These are phyloP conservation scores for Euphorbia pulcherrima DNA, from an alignment of 345 rosid genomes.

Conservation along the genomic window DNA sequence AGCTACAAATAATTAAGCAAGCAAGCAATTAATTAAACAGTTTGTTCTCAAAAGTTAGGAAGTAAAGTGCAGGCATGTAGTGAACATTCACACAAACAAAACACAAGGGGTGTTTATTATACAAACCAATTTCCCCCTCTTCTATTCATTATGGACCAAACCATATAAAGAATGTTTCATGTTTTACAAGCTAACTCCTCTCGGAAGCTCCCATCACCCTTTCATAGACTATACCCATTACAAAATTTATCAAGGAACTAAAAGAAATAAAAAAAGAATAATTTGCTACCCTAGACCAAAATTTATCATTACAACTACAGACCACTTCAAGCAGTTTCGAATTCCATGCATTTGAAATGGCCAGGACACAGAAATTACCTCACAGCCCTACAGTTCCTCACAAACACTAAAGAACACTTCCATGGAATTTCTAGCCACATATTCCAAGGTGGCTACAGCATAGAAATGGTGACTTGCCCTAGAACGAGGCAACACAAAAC, in stretches of 20 bases:
- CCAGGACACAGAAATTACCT: not conserved
- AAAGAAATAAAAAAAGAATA: slow-evolving; percentile 15
- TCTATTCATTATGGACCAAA: too few relatives aligned
- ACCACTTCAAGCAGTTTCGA: slow-evolving; percentile 6
- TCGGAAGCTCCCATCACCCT: too few relatives aligned
- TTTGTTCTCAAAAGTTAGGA: too few relatives aligned
- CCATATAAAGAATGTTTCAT: too few relatives aligned
- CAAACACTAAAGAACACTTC: not conserved
- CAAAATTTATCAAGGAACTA: slow-evolving; percentile 2
- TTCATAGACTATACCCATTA: too few relatives aligned
- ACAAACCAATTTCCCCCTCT: too few relatives aligned
- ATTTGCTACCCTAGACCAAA: slow-evolving; percentile 11
- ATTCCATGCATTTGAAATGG: not conserved
- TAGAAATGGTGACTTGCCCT: not conserved
- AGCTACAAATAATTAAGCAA: too few relatives aligned
- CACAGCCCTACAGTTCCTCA: not conserved
- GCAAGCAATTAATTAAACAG: too few relatives aligned
- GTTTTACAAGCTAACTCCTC: too few relatives aligned
- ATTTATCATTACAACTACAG: slow-evolving; percentile 20
- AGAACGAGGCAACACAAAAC: slow-evolving; percentile 7
- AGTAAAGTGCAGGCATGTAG: too few relatives aligned
- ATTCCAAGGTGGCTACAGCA: not conserved
- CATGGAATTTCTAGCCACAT: not conserved
- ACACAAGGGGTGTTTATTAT: too few relatives aligned
- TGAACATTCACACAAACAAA: too few relatives aligned